Evolutionary conservation across 1,284 basidiomycete species (phyloP).

Genomic region (Kwoniella shivajii): DNA sequence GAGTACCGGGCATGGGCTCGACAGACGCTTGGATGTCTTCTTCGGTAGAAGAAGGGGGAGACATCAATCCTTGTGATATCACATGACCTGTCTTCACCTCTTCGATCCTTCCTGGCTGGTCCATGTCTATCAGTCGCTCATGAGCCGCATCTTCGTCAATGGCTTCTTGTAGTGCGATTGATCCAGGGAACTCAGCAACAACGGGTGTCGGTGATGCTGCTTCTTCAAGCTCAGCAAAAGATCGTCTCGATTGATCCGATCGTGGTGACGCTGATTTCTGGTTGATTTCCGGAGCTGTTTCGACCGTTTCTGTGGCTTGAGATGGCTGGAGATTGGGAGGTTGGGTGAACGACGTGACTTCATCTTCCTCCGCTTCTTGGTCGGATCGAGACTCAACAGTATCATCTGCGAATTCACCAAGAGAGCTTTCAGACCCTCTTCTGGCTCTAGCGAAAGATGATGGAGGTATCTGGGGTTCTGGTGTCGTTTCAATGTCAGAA

Average conservation of each 20-base stretch:
- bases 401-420: conserved; percentile 40
- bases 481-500: conserved; percentile 17
- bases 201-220: conserved; percentile 11
- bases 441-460: conserved; percentile 3
- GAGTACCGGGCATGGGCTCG: conserved; percentile 15
- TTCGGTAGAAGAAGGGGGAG: conserved; percentile 19
- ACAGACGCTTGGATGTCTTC: neutral
- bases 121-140: neutral
- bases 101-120: neutral
- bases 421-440: conserved; percentile 36
- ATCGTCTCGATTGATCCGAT: conserved; percentile 6
- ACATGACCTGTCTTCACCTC: conserved; percentile 1
- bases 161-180: conserved; percentile 21
- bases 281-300: neutral
- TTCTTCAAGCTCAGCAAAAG: conserved; percentile 18
- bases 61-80: conserved; percentile 18
- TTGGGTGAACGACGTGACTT: conserved; percentile 21
- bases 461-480: conserved; percentile 3
- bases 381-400: conserved; percentile 3
- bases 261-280: neutral
- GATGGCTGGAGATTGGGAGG: conserved; percentile 2
- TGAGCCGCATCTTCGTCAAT: conserved; percentile 25
- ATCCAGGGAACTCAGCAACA: conserved; percentile 16
- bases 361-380: conserved; percentile 20
- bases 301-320: neutral